These are phyloP conservation scores for Penicillium freii DNA, from an alignment of 2,329 filamentous ascomycete species.

Conservation along the genomic window DNA sequence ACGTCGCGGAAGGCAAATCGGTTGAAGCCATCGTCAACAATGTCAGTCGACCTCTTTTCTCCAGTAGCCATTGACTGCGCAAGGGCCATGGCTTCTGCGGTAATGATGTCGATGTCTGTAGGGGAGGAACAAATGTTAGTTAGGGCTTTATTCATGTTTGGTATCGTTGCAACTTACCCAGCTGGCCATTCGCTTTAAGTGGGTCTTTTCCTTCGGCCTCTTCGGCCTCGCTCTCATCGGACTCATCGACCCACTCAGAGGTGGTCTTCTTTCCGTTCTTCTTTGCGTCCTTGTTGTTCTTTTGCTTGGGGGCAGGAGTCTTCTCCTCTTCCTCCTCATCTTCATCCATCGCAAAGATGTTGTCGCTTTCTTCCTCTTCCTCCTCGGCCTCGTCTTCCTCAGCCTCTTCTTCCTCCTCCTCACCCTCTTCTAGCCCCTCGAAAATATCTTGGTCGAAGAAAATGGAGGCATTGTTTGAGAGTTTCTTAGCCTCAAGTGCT, in stretches of 20 bases:
- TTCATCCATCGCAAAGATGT: conserved; percentile 38
- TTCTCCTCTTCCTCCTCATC: conserved; percentile 24
- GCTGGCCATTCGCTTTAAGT: conserved; percentile 42
- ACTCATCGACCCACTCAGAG: conserved; percentile 29
- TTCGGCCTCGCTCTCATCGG: conserved; percentile 37
- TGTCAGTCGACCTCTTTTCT: conserved; percentile 72
- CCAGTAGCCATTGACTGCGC: conserved; percentile 89
- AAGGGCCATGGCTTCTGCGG: conserved; percentile 97
- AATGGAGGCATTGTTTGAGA: conserved; percentile 80
- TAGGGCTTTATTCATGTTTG: conserved; percentile 18
- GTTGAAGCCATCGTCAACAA: conserved; percentile 91
- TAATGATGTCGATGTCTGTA: conserved; percentile 93
- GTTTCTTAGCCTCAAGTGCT: conserved; percentile 43
- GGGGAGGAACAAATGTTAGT: conserved; percentile 19
- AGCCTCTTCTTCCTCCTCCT: conserved; percentile 55
- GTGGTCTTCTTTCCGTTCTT: conserved; percentile 13
- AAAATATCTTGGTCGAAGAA: conserved; percentile 98
- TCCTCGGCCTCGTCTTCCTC: conserved; percentile 33
- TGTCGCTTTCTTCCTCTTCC: conserved; percentile 36
- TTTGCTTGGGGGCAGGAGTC: conserved; percentile 21
- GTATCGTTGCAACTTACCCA: conserved; percentile 37
- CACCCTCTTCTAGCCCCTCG: conserved; percentile 69
- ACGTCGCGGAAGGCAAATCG: conserved; percentile 85
- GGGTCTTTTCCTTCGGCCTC: conserved; percentile 37
- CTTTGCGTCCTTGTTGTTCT: conserved; percentile 25